These are phyloP conservation scores for Cladochytrium replicatum DNA, from an alignment of 192 early-diverging fungal genomes.

Conservation along the genomic window DNA sequence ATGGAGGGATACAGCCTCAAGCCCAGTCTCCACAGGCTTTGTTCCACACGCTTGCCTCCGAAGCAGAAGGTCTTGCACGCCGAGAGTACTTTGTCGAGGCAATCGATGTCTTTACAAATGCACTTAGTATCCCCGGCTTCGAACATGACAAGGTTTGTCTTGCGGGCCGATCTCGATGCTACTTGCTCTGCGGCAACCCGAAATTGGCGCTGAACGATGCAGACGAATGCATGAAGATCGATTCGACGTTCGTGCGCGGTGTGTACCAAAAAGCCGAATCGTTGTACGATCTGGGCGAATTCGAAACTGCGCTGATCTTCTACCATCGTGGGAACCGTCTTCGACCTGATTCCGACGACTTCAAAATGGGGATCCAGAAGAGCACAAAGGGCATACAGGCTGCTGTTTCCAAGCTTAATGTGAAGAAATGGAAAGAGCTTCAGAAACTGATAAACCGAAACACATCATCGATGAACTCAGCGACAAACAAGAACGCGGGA, in stretches of 20 bases:
- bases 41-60: constrained; percentile 17
- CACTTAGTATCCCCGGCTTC: constrained; percentile 12
- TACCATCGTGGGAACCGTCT: constrained; percentile 32
- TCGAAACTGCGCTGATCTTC: constrained; percentile 37
- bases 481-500: not conserved
- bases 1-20: too few species aligned
- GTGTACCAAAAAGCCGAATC: constrained; percentile 39
- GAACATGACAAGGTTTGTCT: constrained; percentile 26
- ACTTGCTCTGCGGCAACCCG: constrained; percentile 28
- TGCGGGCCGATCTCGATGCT: constrained; percentile 30
- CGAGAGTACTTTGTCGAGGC: constrained; percentile 18
- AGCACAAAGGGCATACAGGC: constrained; percentile 28
- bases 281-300: constrained; percentile 33
- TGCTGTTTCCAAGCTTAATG: constrained; percentile 21
- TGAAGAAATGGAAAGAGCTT: constrained; percentile 5
- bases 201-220: constrained; percentile 27
- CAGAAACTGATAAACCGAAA: constrained; percentile 1
- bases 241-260: constrained; percentile 25
- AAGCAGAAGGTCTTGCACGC: constrained; percentile 21
- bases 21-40: constrained; percentile 16
- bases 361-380: constrained; percentile 37
- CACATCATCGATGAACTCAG: not conserved
- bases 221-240: constrained; percentile 13
- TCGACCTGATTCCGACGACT: constrained; percentile 31
- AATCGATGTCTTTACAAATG: constrained; percentile 3